Evolutionary conservation across 352 stramenopile genomes (phyloP).

Genomic region (Pythium pyrilobum): DNA sequence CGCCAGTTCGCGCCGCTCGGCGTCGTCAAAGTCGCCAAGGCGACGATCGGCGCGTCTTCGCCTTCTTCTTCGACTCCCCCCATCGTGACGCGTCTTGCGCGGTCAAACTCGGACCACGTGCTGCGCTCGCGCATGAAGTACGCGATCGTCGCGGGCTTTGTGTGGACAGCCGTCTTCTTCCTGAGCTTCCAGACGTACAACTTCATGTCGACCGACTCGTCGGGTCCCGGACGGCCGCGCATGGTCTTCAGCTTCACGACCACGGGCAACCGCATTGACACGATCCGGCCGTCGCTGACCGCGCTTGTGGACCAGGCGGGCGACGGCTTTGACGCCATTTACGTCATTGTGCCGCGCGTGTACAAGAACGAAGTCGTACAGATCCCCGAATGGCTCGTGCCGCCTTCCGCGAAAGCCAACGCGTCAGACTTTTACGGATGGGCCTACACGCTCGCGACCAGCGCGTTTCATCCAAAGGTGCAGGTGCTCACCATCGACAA

Average conservation of each 20-base stretch:
- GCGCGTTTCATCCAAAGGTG: constrained; percentile 31
- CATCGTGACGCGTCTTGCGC: constrained; percentile 1
- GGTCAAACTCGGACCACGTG: background rate
- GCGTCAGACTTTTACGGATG: constrained; percentile 25
- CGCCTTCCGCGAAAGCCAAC: constrained; percentile 11
- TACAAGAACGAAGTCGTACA: constrained; percentile 31
- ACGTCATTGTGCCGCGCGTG: constrained; percentile 38
- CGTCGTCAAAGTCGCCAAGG: background rate
- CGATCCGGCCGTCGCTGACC: constrained; percentile 34
- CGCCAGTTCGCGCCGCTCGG: constrained; percentile 1
- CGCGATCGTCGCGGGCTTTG: constrained; percentile 23
- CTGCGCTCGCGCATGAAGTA: constrained; percentile 22
- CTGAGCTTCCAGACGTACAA: constrained; percentile 33
- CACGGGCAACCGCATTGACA: constrained; percentile 26
- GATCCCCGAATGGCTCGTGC: constrained; percentile 39
- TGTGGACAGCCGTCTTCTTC: constrained; percentile 35
- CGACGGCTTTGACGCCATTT: constrained; percentile 37
- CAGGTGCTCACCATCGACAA: constrained; percentile 36
- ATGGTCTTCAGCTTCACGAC: constrained; percentile 63
- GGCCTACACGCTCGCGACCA: constrained; percentile 28
- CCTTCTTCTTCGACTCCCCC: background rate
- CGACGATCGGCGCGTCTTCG: background rate
- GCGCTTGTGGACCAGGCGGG: constrained; percentile 33
- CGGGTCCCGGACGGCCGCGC: constrained; percentile 22
- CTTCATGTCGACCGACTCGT: constrained; percentile 12